These are phyloP conservation scores for Davidsoniella neocaledoniae DNA, from an alignment of 2,329 filamentous ascomycete species.

Conservation along the genomic window DNA sequence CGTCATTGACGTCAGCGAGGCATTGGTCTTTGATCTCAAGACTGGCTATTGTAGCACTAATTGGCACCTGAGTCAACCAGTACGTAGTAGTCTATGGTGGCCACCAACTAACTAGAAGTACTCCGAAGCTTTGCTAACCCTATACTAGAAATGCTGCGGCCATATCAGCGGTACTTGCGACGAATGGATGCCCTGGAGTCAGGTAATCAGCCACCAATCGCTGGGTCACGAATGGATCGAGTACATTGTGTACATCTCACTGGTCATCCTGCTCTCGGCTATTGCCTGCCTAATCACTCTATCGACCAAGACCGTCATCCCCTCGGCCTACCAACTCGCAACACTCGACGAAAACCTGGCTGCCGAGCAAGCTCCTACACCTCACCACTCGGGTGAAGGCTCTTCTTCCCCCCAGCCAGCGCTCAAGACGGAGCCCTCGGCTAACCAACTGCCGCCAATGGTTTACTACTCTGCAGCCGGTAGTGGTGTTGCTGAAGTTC, in stretches of 20 bases:
- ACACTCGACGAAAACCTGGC: conserved; percentile 88
- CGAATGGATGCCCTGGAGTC: conserved; percentile 40
- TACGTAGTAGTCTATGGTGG: conserved; percentile 17
- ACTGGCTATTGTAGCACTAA: conserved; percentile 60
- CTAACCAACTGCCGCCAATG: conserved; percentile 45
- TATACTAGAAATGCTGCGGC: conserved; percentile 29
- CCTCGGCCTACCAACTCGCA: conserved; percentile 69
- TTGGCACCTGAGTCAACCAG: conserved; percentile 62
- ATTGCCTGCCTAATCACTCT: conserved; percentile 66
- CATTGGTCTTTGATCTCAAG: conserved; percentile 76
- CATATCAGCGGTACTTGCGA: conserved; percentile 35
- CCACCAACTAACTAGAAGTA: background rate
- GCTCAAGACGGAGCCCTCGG: conserved; percentile 23
- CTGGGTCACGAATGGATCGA: conserved; percentile 48
- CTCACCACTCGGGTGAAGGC: conserved; percentile 24
- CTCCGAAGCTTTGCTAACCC: conserved; percentile 11
- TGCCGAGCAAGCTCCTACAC: conserved; percentile 34
- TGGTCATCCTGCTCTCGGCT: conserved; percentile 52
- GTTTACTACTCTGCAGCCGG: conserved; percentile 92
- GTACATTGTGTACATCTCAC: conserved; percentile 56
- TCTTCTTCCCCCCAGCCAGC: conserved; percentile 13
- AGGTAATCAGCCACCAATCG: conserved; percentile 28
- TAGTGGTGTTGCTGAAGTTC: conserved; percentile 91
- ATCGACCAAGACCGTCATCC: conserved; percentile 84
- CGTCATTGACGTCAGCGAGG: conserved; percentile 73